phyloP scores from a whole-genome alignment of 768 basidiomycete species.

The Exsudoporus frostii region DNA sequence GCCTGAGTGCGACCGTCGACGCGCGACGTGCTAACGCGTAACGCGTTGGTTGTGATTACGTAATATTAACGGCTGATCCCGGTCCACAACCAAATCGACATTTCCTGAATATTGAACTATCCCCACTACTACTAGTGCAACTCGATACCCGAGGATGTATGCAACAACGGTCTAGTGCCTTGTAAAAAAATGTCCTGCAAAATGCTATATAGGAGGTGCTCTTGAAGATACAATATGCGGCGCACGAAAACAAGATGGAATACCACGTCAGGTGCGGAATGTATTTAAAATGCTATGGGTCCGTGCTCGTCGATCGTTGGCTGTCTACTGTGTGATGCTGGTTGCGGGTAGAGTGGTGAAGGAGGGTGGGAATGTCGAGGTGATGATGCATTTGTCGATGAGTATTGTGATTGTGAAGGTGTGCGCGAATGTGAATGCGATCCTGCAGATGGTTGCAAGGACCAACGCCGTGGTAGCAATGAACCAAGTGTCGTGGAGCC shows the following conservation, averaged over 20 bases:
- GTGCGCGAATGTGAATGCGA: conserved; percentile 32
- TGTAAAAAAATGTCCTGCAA: conserved; percentile 24
- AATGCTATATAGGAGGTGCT: conserved; percentile 4
- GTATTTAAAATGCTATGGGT: conserved; percentile 15
- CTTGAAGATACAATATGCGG: neutral
- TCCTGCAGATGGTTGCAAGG: conserved; percentile 27
- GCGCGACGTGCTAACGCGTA: conserved; percentile 9
- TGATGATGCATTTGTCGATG: conserved; percentile 28
- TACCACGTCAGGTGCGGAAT: neutral
- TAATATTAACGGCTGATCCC: no score
- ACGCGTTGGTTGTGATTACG: conserved; percentile 2
- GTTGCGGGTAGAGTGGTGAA: conserved; percentile 27
- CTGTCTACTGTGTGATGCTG: conserved; percentile 29
- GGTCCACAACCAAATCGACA: no score
- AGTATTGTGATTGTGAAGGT: conserved; percentile 33
- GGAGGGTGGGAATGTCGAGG: conserved; percentile 31
- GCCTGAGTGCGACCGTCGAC: conserved; percentile 7
- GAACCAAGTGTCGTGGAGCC: conserved; percentile 36
- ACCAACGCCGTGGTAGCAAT: conserved; percentile 33
- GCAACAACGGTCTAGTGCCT: conserved; percentile 4
- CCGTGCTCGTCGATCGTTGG: conserved; percentile 32
- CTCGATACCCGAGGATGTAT: neutral
- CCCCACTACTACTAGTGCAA: no score
- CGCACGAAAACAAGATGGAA: conserved; percentile 1
- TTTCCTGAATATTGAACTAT: no score